Evolutionary conservation across 2,329 filamentous ascomycete genomes (phyloP), one percentile per base, ranked within the genome.

Genomic region (Alternaria sp.): DNA sequence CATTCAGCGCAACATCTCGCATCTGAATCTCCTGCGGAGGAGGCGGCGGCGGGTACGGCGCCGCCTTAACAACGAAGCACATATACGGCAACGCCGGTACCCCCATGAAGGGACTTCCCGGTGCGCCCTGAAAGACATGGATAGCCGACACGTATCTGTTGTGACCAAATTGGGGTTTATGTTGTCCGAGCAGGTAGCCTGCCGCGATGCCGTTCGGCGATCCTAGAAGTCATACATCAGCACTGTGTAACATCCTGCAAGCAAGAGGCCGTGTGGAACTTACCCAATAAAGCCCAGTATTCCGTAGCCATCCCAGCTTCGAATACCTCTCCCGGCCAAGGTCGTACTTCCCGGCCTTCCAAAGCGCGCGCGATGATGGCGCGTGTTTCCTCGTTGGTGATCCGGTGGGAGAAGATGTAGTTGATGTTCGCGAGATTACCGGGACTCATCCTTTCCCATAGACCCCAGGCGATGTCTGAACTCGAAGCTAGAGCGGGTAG

Each of bases 401-500:
- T 28, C 3, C 45, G 26, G 21, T 57, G 51, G 11, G 56, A 30
- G 18, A 66, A 56, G 7, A 66, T 60, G n/a, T 64, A 59, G 21
- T 59, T 61, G n/a, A 68, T 64, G 9, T 60, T 26, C 0, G 46
- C 55, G 5, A 66, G 46, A 4, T 58, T 41, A 1, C 50, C 50
- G 12, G 26, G 20, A 26, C 49, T 55, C 18, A 58, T 45, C 49
- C 45, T 21, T 8, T 61, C 41, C 63, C 65, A 68, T 18, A 58
- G 49, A 5, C 57, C 65, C 63, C 63, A 68, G 5, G 65, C 49
- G 8, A 68, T 30, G 20, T 68, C 65, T 12, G 65, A 68, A 26
- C 59, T 68, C 23, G 61, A 45, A 6, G 47, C 45, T 1, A 68
- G n/a, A 2, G 25, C 46, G 2, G 65, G 65, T 0, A 68, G 55